Percentiles rank a stretch among this genome's conserved stretches.
phyloP scores from a whole-genome alignment of 1,139 yeast genomes.

The Taiozyma sp. region DNA sequence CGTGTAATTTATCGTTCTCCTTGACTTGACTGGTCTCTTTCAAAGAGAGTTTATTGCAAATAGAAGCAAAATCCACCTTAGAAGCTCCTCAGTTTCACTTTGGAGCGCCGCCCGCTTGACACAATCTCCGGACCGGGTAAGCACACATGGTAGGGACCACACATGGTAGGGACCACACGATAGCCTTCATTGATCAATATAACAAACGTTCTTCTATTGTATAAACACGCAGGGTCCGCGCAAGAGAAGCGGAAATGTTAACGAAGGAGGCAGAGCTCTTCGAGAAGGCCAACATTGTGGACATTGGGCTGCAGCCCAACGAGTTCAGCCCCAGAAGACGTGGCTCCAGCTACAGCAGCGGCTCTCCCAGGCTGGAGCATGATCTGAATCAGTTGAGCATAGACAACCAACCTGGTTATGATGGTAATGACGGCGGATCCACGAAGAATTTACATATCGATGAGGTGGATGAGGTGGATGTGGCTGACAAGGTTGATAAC shows the following conservation, averaged over 20 bases:
- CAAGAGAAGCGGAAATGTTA: slow-evolving; percentile 5
- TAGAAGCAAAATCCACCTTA: too few species aligned
- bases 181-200: too few species aligned
- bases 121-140: too few species aligned
- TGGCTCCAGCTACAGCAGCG: neutral
- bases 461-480: slow-evolving; percentile 12
- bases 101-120: too few species aligned
- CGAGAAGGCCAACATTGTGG: slow-evolving; percentile 28
- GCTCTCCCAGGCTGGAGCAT: neutral
- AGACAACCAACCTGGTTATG: neutral
- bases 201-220: too few species aligned
- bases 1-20: too few species aligned
- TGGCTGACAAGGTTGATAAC: slow-evolving; percentile 25
- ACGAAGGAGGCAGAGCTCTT: slow-evolving; percentile 24
- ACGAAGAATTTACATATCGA: slow-evolving; percentile 3
- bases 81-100: too few species aligned
- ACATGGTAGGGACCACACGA: too few species aligned
- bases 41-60: neutral
- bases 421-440: neutral
- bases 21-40: too few species aligned
- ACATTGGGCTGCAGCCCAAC: slow-evolving; percentile 24
- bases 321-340: slow-evolving; percentile 13
- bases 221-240: too few species aligned
- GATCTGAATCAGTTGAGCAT: neutral
- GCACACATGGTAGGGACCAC: too few species aligned